A percentile compares a stretch with the other conserved stretches of the same genome.
phyloP scores from a whole-genome alignment of 805 yeast species.

The Sugiyamaella smithiae region DNA sequence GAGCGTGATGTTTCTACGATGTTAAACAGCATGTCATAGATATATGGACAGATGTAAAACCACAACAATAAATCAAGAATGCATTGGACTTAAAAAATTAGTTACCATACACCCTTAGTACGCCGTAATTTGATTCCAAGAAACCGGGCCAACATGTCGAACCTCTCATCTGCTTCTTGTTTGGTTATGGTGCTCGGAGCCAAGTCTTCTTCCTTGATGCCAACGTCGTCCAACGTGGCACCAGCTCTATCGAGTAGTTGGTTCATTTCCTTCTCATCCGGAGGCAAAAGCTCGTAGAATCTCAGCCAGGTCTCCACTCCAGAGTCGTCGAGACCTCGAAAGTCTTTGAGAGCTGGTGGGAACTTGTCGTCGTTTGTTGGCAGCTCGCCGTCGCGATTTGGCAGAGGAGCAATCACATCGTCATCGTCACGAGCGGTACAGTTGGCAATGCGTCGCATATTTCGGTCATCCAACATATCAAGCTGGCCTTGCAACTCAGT shows the following conservation, averaged over 20 bases:
- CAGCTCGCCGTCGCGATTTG: slow-evolving; percentile 75
- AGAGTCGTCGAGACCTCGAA: slow-evolving; percentile 45
- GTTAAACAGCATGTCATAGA: too few species aligned
- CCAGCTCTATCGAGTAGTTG: slow-evolving; percentile 44
- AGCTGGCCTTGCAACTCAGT: slow-evolving; percentile 88
- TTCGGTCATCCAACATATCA: slow-evolving; percentile 69
- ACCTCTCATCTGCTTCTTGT: slow-evolving; percentile 52
- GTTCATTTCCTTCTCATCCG: slow-evolving; percentile 53
- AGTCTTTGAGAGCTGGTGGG: slow-evolving; percentile 59
- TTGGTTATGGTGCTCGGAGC: slow-evolving; percentile 35
- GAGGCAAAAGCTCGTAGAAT: slow-evolving; percentile 77
- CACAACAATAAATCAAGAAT: neutral
- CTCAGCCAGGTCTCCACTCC: slow-evolving; percentile 54
- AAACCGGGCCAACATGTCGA: slow-evolving; percentile 64
- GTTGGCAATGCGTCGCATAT: slow-evolving; percentile 68
- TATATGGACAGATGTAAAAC: too few species aligned
- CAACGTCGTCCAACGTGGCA: slow-evolving; percentile 41
- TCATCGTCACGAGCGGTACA: slow-evolving; percentile 44
- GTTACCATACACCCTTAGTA: slow-evolving; percentile 49
- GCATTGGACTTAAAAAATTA: neutral
- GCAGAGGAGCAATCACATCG: slow-evolving; percentile 60
- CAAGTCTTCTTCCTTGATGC: slow-evolving; percentile 29
- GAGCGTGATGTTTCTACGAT: too few species aligned
- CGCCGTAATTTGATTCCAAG: slow-evolving; percentile 61
- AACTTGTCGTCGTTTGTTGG: slow-evolving; percentile 45